Evolutionary conservation across 2,329 filamentous ascomycete species (phyloP).

Genomic region (Talaromyces pinophilus): DNA sequence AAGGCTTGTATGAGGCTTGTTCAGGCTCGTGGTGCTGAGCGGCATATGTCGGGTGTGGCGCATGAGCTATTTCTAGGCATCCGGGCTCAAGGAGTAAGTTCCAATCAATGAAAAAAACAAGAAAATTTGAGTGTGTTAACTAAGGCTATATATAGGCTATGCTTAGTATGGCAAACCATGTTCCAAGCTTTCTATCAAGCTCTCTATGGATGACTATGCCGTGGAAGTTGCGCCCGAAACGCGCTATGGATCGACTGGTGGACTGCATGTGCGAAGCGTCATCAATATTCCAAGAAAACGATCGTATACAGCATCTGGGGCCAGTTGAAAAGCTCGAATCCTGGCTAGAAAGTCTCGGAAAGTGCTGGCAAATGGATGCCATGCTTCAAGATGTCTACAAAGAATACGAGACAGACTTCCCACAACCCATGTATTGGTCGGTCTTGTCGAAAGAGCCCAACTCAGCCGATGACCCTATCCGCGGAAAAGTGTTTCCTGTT

Average conservation of each 20-base stretch:
- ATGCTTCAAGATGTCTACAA: conserved; percentile 31
- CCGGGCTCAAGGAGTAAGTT: conserved; percentile 30
- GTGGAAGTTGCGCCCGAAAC: conserved; percentile 33
- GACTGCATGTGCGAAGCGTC: conserved; percentile 35
- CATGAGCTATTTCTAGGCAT: conserved; percentile 39
- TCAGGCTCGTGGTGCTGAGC: conserved; percentile 35
- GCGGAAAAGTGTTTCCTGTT: conserved; percentile 33
- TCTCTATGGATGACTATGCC: conserved; percentile 36
- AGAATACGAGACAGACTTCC: conserved; percentile 26
- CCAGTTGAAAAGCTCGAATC: conserved; percentile 24
- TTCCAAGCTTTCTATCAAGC: conserved; percentile 32
- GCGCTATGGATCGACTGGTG: conserved; percentile 31
- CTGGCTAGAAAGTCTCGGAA: conserved; percentile 26
- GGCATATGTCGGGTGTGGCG: conserved; percentile 35
- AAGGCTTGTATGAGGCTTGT: conserved; percentile 37
- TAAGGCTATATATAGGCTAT: conserved; percentile 32
- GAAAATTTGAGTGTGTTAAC: not conserved
- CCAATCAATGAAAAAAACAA: no score
- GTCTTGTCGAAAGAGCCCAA: conserved; percentile 26
- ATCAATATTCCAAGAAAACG: conserved; percentile 28
- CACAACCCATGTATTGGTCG: conserved; percentile 36
- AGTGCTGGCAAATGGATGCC: conserved; percentile 35
- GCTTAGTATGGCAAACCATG: conserved; percentile 29
- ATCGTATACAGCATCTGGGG: conserved; percentile 24
- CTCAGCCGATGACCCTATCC: conserved; percentile 18